Percentiles rank a stretch among this genome's conserved stretches.
Evolutionary conservation across 2,329 filamentous ascomycete genomes (phyloP).

Genomic region (Alternaria hordeiaustralica): DNA sequence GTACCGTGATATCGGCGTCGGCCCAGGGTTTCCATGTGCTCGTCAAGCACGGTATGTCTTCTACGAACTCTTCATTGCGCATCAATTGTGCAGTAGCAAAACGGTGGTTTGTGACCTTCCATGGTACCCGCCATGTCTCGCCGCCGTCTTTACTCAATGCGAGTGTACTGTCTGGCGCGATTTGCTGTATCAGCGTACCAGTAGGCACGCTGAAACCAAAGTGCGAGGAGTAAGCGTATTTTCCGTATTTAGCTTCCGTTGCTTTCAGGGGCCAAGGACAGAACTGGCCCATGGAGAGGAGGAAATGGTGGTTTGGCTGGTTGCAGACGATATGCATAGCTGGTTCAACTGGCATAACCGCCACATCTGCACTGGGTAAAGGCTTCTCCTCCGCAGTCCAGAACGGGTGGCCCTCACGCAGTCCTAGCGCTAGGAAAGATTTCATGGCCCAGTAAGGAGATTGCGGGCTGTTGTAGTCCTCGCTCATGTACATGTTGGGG

Average conservation of each 20-base stretch:
- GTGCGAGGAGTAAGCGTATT: slow-evolving; percentile 46
- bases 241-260: slow-evolving; percentile 46
- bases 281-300: slow-evolving; percentile 42
- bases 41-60: slow-evolving; percentile 18
- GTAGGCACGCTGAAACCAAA: slow-evolving; percentile 51
- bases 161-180: slow-evolving; percentile 50
- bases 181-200: slow-evolving; percentile 48
- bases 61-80: background rate
- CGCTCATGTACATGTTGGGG: slow-evolving; percentile 62
- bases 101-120: slow-evolving; percentile 29
- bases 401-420: slow-evolving; percentile 51
- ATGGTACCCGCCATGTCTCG: slow-evolving; percentile 50
- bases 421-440: slow-evolving; percentile 53
- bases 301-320: slow-evolving; percentile 39
- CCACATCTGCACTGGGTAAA: slow-evolving; percentile 8
- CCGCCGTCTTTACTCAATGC: slow-evolving; percentile 48
- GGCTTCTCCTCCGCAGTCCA: slow-evolving; percentile 56
- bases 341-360: slow-evolving; percentile 22
- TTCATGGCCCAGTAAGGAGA: slow-evolving; percentile 64
- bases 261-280: slow-evolving; percentile 47
- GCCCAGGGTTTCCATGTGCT: slow-evolving; percentile 41
- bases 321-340: slow-evolving; percentile 58
- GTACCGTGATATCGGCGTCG: slow-evolving; percentile 32
- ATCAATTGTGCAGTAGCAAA: slow-evolving; percentile 12
- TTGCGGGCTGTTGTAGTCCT: slow-evolving; percentile 65